Base-by-base conservation (phyloP, 1,284 basidiomycete genomes). In the Puccinia novopanici region DNA sequence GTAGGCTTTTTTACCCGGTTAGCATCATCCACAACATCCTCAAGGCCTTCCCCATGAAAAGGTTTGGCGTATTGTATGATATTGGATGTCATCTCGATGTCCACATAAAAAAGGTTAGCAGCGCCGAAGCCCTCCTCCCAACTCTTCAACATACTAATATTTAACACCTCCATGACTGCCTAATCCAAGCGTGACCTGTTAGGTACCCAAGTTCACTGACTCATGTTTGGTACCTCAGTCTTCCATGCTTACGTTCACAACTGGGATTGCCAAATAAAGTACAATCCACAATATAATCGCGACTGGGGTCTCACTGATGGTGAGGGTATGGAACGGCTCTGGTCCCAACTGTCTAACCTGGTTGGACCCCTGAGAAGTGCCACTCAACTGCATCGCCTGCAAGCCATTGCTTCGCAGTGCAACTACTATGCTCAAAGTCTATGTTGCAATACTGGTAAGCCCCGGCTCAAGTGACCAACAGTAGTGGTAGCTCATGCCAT, bases 281-380 rank as follows among this genome's bases (percentile, higher is more conserved):
- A 61, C 27, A 70, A 80, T 34, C 78, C 78, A 10, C 24, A 50
- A 22, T 74, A 22, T 24, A 45, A 48, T 10, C 2, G 27, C 3
- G 2, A 75, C 45, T 75, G 70, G 70, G 78, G 78, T 1, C 34
- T 80, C 12, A 19, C 78, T 71, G 75, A 80, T 75, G 78, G 78
- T 0, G 52, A 80, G 40, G 78, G 78, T 6, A 48, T 61, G 30
- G 78, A 80, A 54, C 37, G 72, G 5, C n/a, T 76, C 3, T 80
- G 72, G 78, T 80, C 81, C 4, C 45, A 63, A 22, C 34, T 65
- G 6, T 22, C 74, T 24, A n/a, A 30, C 0, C 9, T 75, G 22
- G 42, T 75, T 4, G 55, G 55, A 19, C 74, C 19, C 15, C 48
- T 75, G 10, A 42, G 42, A 37, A 75, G n/a, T n/a, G 55, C 74